Conservation (phyloP, 768 basidiomycete species). For the Galerina sulciceps region DNA sequence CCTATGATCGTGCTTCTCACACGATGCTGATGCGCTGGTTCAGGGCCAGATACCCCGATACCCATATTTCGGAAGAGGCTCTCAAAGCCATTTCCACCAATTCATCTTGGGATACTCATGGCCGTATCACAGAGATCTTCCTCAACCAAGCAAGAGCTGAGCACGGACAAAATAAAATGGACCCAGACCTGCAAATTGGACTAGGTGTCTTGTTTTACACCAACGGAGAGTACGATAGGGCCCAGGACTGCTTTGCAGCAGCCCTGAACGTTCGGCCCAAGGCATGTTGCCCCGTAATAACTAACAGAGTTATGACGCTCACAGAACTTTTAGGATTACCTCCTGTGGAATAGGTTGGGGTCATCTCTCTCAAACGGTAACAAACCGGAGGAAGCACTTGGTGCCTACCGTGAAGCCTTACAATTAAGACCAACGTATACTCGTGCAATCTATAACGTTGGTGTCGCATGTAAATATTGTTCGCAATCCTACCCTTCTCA, state of each 20-base stretch:
- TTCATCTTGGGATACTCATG: slow-evolving; percentile 83
- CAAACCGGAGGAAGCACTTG: slow-evolving; percentile 91
- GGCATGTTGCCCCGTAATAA: slow-evolving; percentile 24
- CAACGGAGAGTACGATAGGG: slow-evolving; percentile 82
- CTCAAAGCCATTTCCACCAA: slow-evolving; percentile 55
- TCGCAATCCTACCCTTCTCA: neutral
- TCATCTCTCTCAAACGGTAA: slow-evolving; percentile 94
- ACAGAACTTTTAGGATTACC: slow-evolving; percentile 68
- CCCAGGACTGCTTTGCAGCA: slow-evolving; percentile 93
- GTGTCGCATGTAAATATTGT: slow-evolving; percentile 84
- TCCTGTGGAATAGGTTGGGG: slow-evolving; percentile 95
- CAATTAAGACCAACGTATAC: slow-evolving; percentile 94
- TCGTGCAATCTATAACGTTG: slow-evolving; percentile 96
- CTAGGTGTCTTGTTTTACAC: slow-evolving; percentile 94
- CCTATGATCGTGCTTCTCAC: slow-evolving; percentile 85
- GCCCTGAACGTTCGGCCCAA: slow-evolving; percentile 81
- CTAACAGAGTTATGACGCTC: neutral
- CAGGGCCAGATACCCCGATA: slow-evolving; percentile 61
- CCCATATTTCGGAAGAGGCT: slow-evolving; percentile 58
- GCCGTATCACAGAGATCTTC: slow-evolving; percentile 81
- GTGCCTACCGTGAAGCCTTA: slow-evolving; percentile 89
- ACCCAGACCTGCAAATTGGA: slow-evolving; percentile 92
- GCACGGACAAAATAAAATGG: slow-evolving; percentile 68
- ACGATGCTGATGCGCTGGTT: slow-evolving; percentile 88
- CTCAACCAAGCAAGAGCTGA: slow-evolving; percentile 83